Evolutionary conservation across 352 stramenopile genomes (phyloP).

Genomic region (Aphanomyces invadans): DNA sequence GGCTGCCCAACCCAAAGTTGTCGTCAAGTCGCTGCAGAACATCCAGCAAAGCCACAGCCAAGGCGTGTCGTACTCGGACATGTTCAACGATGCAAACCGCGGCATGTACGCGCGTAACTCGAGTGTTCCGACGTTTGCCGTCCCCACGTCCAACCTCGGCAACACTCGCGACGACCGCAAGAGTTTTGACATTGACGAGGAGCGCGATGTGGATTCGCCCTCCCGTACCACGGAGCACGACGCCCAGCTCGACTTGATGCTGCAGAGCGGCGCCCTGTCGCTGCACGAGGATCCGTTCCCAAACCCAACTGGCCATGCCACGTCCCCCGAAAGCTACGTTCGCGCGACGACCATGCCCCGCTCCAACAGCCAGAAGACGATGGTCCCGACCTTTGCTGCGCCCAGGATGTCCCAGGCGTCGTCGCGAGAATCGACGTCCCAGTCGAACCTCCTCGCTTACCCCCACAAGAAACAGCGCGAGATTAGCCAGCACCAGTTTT

Average conservation of each 20-base stretch:
- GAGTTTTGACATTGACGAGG: slow-evolving; percentile 64
- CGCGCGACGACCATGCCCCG: slow-evolving; percentile 57
- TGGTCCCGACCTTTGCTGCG: slow-evolving; percentile 27
- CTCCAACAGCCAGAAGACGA: slow-evolving; percentile 29
- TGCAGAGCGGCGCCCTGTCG: slow-evolving; percentile 24
- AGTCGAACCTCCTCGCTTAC: slow-evolving; percentile 74
- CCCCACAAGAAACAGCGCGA: slow-evolving; percentile 59
- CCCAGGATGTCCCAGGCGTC: slow-evolving; percentile 34
- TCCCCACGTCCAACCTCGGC: no score
- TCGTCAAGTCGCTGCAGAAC: slow-evolving; percentile 16
- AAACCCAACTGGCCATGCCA: slow-evolving; percentile 40
- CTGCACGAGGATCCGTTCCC: not conserved
- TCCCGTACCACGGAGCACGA: slow-evolving; percentile 18
- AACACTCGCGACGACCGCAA: slow-evolving; percentile 35
- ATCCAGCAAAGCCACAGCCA: not conserved
- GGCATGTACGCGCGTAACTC: slow-evolving; percentile 10
- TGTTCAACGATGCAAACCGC: slow-evolving; percentile 21
- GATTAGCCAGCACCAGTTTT: slow-evolving; percentile 14
- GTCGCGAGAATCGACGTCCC: slow-evolving; percentile 63
- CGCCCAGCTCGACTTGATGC: slow-evolving; percentile 24
- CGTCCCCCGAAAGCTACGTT: slow-evolving; percentile 69
- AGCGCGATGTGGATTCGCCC: slow-evolving; percentile 38
- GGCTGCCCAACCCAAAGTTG: not conserved
- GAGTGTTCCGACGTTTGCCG: no score
- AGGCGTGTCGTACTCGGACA: slow-evolving; percentile 20